A percentile compares a stretch with the other conserved stretches of the same genome.
Conservation (phyloP, 2,329 filamentous ascomycete species). For the Geosmithia flava region DNA sequence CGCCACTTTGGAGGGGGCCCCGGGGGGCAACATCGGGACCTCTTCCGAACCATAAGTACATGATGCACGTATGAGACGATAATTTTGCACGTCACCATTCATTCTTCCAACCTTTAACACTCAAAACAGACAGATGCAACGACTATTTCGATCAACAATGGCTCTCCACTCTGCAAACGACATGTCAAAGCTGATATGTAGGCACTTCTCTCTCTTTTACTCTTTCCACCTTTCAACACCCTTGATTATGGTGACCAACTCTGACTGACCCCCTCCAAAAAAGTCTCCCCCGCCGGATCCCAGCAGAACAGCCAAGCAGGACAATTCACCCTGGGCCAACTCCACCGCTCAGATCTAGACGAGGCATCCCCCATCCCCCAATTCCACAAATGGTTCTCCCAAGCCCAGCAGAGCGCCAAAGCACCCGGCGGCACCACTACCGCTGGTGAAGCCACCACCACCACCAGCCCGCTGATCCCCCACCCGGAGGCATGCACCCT, state of each 20-base stretch:
- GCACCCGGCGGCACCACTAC: not conserved
- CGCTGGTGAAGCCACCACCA: constrained; percentile 20
- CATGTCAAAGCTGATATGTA: constrained; percentile 35
- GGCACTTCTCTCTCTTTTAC: constrained; percentile 8
- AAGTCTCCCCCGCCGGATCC: constrained; percentile 54
- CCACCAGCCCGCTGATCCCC: no score
- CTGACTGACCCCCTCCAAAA: not conserved
- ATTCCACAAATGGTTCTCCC: constrained; percentile 82
- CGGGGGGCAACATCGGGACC: no score
- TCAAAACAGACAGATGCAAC: not conserved
- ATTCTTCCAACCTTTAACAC: constrained; percentile 4
- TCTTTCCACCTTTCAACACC: not conserved
- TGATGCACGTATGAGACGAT: no score
- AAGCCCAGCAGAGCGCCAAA: constrained; percentile 46
- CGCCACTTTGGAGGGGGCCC: no score
- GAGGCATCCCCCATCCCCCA: constrained; percentile 58
- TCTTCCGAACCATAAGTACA: no score
- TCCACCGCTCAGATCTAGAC: constrained; percentile 50
- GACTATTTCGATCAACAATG: constrained; percentile 17
- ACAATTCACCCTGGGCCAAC: constrained; percentile 57
- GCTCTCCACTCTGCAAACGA: constrained; percentile 28
- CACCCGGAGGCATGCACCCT: constrained; percentile 85
- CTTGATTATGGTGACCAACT: not conserved
- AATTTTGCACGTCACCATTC: not conserved
- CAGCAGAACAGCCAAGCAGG: constrained; percentile 51